phyloP scores from a whole-genome alignment of 345 rosid species.

The Salix exigua region DNA sequence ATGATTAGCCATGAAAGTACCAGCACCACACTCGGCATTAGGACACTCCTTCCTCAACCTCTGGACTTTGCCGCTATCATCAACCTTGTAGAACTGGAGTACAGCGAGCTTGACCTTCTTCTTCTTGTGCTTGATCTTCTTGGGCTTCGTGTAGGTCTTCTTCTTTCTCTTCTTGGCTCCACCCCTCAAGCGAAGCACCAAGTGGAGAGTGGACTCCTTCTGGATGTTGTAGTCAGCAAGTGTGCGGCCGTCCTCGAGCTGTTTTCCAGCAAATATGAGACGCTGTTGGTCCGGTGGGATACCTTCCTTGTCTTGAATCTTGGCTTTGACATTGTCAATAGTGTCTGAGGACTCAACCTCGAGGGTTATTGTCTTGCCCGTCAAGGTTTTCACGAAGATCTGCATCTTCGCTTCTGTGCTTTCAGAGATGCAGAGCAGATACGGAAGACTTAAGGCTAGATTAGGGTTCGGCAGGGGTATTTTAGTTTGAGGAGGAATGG shows the following conservation, averaged over 20 bases:
- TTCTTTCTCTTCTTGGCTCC: slow-evolving; percentile 13
- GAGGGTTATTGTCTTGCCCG: slow-evolving; percentile 19
- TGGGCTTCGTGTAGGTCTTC: slow-evolving; percentile 8
- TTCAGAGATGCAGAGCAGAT: background rate
- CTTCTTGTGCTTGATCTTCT: slow-evolving; percentile 11
- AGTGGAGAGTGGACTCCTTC: slow-evolving; percentile 19
- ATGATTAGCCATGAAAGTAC: slow-evolving; percentile 16
- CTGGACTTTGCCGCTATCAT: slow-evolving; percentile 1
- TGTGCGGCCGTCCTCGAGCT: background rate
- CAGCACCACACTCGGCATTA: slow-evolving; percentile 10
- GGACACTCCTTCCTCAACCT: slow-evolving; percentile 9
- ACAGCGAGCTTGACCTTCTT: slow-evolving; percentile 9
- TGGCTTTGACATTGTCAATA: slow-evolving; percentile 5
- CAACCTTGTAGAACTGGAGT: slow-evolving; percentile 3
- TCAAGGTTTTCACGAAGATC: slow-evolving; percentile 20
- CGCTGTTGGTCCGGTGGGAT: background rate
- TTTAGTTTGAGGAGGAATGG: background rate
- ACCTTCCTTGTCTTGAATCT: slow-evolving; percentile 1
- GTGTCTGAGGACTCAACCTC: slow-evolving; percentile 14
- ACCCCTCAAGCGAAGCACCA: slow-evolving; percentile 15
- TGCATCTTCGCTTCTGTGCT: slow-evolving; percentile 5
- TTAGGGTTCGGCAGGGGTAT: background rate
- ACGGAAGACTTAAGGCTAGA: background rate
- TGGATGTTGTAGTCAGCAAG: slow-evolving; percentile 13
- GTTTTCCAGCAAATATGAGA: background rate